Conservation (phyloP, 495 filamentous ascomycete genomes). For the Aspergillus nanangensis region DNA sequence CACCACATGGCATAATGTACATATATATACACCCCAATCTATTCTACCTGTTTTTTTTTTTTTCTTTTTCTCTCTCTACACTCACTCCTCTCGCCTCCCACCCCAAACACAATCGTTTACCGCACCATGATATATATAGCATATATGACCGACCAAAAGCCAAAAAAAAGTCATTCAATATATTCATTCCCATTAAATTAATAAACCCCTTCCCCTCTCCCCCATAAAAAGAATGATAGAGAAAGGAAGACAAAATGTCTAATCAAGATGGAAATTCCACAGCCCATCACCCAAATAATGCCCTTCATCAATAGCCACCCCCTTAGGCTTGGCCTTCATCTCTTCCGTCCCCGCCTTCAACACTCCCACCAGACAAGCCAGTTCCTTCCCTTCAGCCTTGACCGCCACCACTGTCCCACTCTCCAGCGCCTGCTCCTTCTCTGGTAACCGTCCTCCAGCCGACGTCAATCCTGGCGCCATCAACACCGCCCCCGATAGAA, state of each 20-base stretch:
- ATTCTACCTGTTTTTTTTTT: no score
- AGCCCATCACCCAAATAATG: conserved; percentile 95
- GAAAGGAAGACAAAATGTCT: conserved; percentile 5
- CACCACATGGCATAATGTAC: background rate
- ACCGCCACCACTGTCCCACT: conserved; percentile 81
- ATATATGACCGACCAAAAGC: no score
- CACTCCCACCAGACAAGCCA: conserved; percentile 83
- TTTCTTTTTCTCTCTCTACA: no score
- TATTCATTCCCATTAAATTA: background rate
- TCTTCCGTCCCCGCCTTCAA: conserved; percentile 87
- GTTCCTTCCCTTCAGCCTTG: conserved; percentile 87
- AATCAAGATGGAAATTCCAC: conserved; percentile 77
- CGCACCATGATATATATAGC: no score
- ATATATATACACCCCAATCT: no score
- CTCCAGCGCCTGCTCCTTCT: conserved; percentile 50
- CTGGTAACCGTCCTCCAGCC: conserved; percentile 71
- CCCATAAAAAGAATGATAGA: conserved; percentile 1
- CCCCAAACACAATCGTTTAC: no score
- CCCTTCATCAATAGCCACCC: conserved; percentile 83
- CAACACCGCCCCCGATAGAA: conserved; percentile 83
- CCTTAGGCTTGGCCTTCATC: conserved; percentile 89
- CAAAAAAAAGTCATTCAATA: no score
- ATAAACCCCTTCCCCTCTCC: background rate
- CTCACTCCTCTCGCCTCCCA: no score
- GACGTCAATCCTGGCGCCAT: conserved; percentile 93